Base-by-base conservation (phyloP, 2,329 filamentous ascomycete genomes). In the Botrytis medusae region DNA sequence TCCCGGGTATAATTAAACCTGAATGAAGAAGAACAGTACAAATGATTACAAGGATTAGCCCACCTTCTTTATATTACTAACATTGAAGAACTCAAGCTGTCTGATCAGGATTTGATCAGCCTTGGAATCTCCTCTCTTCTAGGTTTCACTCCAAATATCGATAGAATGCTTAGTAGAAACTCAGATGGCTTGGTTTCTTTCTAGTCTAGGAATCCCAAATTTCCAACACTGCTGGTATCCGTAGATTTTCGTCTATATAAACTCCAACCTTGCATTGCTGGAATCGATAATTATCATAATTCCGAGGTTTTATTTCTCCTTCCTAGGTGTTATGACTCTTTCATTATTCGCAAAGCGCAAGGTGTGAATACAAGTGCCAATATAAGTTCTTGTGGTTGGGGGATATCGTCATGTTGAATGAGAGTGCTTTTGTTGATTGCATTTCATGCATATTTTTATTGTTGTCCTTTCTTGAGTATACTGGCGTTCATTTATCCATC, bases 181-280 rank as follows among this genome's bases (percentile, higher is more conserved):
- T 0, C 29, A 60, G 3, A 29, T 25, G 8, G 5, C 2, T 16
- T 1, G 0, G 7, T 37, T 25, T 10, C 0, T 2, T 2, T 8
- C 14, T 7, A 61, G 1, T 10, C 54, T 20, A 2, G 8, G 29
- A 34, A 59, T 34, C 8, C 1, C 4, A 16, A n/a, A 16, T n/a
- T n/a, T 0, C 2, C 18, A 32, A 32, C 22, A 34, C 16, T 4
- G 1, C 16, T 4, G 4, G 29, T 59, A 54, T 59, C 54, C 8
- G 2, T 3, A 10, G 6, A 22, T 59, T 59, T 18, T 12, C 29
- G 4, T 34, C 54, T 59, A 59, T 4, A 22, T 34, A 59, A 59
- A 59, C 29, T 20, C 29, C 16, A 20, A 34, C 8, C 29, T 10
- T 10, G 0, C 8, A 34, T 34, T 5, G 1, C 29, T 34, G 54